Conservation (phyloP, 352 stramenopile genomes). For the Pythium rishiriense region DNA sequence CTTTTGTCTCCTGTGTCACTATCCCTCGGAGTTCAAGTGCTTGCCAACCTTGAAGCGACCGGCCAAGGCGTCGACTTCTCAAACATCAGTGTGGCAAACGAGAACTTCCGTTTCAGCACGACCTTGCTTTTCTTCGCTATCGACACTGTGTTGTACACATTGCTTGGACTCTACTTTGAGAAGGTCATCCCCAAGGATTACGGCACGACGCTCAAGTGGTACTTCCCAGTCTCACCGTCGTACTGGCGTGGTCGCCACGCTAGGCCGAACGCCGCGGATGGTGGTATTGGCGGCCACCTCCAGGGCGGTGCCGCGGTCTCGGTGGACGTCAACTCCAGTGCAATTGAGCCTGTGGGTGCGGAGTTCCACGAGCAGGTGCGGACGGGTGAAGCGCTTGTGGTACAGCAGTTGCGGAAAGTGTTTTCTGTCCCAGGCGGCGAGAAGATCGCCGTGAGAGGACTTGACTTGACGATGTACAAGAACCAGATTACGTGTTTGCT, state of each 20-base stretch:
- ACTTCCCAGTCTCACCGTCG: constrained; percentile 85
- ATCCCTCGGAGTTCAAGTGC: constrained; percentile 55
- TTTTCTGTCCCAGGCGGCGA: constrained; percentile 78
- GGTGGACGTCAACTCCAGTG: constrained; percentile 48
- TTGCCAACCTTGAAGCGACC: constrained; percentile 55
- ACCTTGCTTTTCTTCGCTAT: constrained; percentile 80
- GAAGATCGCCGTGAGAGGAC: constrained; percentile 84
- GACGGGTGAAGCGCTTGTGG: constrained; percentile 44
- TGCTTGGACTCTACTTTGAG: constrained; percentile 92
- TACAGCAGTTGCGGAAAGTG: constrained; percentile 64
- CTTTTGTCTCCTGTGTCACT: constrained; percentile 75
- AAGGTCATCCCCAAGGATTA: constrained; percentile 92
- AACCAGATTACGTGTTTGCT: constrained; percentile 77
- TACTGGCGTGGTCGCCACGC: constrained; percentile 68
- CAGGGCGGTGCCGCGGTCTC: constrained; percentile 30
- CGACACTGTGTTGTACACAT: constrained; percentile 87
- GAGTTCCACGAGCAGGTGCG: constrained; percentile 50
- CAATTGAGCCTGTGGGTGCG: constrained; percentile 40
- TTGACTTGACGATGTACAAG: constrained; percentile 82
- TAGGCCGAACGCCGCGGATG: not conserved
- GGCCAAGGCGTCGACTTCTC: constrained; percentile 42
- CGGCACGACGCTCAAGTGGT: constrained; percentile 86
- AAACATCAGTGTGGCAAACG: constrained; percentile 38
- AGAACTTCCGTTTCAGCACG: constrained; percentile 70
- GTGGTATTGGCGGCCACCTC: constrained; percentile 17